A percentile compares a stretch with the other conserved stretches of the same genome.
Evolutionary conservation across 352 stramenopile genomes (phyloP).

Genomic region (Globisporangium cylindrosporum): DNA sequence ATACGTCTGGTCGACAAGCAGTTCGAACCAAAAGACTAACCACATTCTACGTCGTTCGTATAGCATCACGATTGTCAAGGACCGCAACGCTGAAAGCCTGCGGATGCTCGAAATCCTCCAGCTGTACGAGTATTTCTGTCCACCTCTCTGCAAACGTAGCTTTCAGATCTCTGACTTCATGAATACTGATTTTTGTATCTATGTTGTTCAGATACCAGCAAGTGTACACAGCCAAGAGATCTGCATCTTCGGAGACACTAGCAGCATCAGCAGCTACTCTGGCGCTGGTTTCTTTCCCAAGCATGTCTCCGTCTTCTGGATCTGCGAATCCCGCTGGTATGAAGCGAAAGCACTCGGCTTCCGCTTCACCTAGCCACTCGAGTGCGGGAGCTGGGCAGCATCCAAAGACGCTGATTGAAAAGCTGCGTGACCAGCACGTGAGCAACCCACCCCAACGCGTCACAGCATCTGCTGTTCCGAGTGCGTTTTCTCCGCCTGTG

Average conservation of each 20-base stretch:
- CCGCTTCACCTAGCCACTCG: not conserved
- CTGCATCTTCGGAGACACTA: not conserved
- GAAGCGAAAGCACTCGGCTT: constrained; percentile 13
- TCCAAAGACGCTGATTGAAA: constrained; percentile 13
- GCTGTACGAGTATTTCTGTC: constrained; percentile 30
- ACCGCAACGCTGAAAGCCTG: constrained; percentile 60
- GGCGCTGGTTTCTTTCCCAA: constrained; percentile 9
- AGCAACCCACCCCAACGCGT: constrained; percentile 10
- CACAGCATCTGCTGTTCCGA: not conserved
- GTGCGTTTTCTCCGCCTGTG: not conserved
- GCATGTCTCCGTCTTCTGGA: not conserved
- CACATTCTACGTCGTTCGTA: not conserved
- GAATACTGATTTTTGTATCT: too few species aligned
- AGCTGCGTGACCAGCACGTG: not conserved
- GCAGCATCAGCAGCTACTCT: not conserved
- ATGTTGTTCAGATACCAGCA: not conserved
- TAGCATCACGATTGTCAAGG: constrained; percentile 40
- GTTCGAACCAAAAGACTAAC: not conserved
- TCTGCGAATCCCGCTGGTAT: not conserved
- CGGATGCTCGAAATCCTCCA: constrained; percentile 58
- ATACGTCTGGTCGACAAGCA: not conserved
- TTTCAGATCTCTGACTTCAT: not conserved
- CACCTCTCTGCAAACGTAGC: not conserved
- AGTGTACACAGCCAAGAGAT: not conserved
- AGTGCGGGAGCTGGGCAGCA: not conserved